A percentile compares a stretch with the other conserved stretches of the same genome.
phyloP scores from a whole-genome alignment of 495 filamentous ascomycete species.

The Penicillium waksmanii region DNA sequence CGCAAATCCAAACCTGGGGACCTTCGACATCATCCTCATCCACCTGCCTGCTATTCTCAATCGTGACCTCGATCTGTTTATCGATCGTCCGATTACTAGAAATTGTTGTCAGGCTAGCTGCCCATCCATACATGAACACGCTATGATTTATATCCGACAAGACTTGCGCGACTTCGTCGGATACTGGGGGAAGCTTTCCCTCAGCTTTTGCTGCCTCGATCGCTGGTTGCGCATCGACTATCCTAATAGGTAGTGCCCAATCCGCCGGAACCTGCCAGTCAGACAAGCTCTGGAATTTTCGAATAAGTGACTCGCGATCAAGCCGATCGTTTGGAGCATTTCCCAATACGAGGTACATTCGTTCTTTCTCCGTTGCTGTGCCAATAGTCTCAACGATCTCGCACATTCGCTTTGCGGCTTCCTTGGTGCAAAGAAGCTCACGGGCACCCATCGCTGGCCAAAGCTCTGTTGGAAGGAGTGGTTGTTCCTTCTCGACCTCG shows the following conservation, averaged over 20 bases:
- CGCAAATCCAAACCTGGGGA: conserved; percentile 63
- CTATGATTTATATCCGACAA: conserved; percentile 66
- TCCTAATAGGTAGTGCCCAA: conserved; percentile 55
- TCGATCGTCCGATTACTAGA: conserved; percentile 68
- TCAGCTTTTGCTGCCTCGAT: conserved; percentile 34
- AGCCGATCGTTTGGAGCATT: conserved; percentile 28
- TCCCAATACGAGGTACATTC: conserved; percentile 60
- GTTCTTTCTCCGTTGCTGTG: conserved; percentile 60
- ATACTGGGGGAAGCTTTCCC: conserved; percentile 41
- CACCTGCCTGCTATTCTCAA: conserved; percentile 44
- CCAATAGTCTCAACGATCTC: conserved; percentile 71
- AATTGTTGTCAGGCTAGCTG: conserved; percentile 60
- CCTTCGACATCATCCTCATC: conserved; percentile 49
- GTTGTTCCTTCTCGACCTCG: conserved; percentile 61
- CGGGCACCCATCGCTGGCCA: conserved; percentile 62
- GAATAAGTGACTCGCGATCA: conserved; percentile 35
- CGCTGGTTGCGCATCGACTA: conserved; percentile 42
- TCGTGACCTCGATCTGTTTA: conserved; percentile 61
- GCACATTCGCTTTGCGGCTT: conserved; percentile 64
- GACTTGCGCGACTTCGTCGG: conserved; percentile 42
- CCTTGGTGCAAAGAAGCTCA: conserved; percentile 62
- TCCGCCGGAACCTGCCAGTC: conserved; percentile 52
- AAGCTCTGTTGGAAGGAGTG: conserved; percentile 61
- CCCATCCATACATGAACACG: conserved; percentile 74
- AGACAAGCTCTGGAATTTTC: conserved; percentile 51